Evolutionary conservation across 2,329 filamentous ascomycete genomes (phyloP), one percentile per base, ranked within the genome.

Genomic region (Penicillium sp.): DNA sequence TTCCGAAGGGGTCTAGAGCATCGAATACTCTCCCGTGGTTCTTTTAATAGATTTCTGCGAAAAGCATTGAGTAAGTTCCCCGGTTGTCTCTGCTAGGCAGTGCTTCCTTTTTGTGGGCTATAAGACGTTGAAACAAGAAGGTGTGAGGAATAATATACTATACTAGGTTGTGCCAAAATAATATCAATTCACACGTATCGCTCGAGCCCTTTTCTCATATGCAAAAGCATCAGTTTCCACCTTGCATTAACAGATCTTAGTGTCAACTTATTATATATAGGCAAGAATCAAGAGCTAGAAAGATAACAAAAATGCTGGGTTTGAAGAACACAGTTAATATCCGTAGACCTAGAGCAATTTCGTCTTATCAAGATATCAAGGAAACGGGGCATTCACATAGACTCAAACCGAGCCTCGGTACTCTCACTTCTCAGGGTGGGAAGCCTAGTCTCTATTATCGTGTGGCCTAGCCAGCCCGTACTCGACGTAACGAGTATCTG

Each of bases 391-490:
- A 18, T 18, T 18, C 18, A 18, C 18, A 1, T 1, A 18, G 18
- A 18, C 18, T 18, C 18, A 18, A 18, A 18, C 3, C 18, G 18
- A 18, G 18, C 18, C 29, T 32, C 29, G 1, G 4, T 28, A 43
- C 43, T 49, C 12, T 46, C 52, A 54, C 24, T 49, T 48, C 40
- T 52, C 49, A 35, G 44, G 49, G 33, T 48, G 49, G 43, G 37
- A 39, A 12, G 34, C 18, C 49, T 49, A 54, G 37, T 54, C 52
- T 27, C 12, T 28, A 18, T 49, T 44, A 34, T 46, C 25, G 24
- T 27, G 24, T 36, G 5, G 45, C 45, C 48, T 45, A 7, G 52
- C 47, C 28, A 54, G 47, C 39, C 27, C 28, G 40, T n/a, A 52
- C 47, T 37, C 43, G 46, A 52, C 48, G 29, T 55, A 52, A 47